Percentiles rank a stretch among this genome's conserved stretches.
phyloP scores from a whole-genome alignment of 805 yeast genomes.

The Wickerhamiella galacta region DNA sequence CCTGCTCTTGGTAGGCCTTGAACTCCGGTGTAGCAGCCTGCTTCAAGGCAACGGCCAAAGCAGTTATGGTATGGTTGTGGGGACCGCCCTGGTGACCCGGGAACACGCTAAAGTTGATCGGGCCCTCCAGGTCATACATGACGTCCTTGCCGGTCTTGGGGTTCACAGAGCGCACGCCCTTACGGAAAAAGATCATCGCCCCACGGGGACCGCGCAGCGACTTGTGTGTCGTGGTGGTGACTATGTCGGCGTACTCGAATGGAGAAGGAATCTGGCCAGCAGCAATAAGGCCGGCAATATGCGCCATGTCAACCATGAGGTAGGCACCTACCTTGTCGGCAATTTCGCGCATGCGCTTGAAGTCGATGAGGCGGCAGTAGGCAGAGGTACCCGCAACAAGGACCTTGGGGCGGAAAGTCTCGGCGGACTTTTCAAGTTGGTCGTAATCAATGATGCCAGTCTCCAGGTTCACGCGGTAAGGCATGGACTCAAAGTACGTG shows the following conservation, averaged over 20 bases:
- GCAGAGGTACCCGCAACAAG: conserved; percentile 98
- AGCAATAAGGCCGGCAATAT: conserved; percentile 87
- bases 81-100: conserved; percentile 99
- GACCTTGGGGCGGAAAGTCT: conserved; percentile 87
- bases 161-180: conserved; percentile 75
- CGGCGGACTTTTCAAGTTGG: conserved; percentile 78
- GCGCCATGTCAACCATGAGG: conserved; percentile 95
- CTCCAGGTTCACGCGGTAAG: conserved; percentile 79
- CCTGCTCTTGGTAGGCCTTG: conserved; percentile 77
- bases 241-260: conserved; percentile 92
- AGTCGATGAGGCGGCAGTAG: conserved; percentile 90
- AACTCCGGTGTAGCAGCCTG: conserved; percentile 87
- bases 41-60: conserved; percentile 89
- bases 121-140: conserved; percentile 78
- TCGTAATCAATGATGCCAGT: conserved; percentile 96
- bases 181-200: conserved; percentile 98
- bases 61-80: conserved; percentile 97
- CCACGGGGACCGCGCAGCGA: conserved; percentile 99
- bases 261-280: conserved; percentile 95
- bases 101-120: conserved; percentile 95
- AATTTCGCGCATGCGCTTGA: conserved; percentile 87
- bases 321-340: conserved; percentile 97
- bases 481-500: conserved; percentile 96
- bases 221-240: conserved; percentile 97
- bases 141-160: conserved; percentile 87